Percentiles rank a stretch among this genome's conserved stretches.
phyloP scores from a whole-genome alignment of 1,284 basidiomycete species.

The Ustilago hordei region DNA sequence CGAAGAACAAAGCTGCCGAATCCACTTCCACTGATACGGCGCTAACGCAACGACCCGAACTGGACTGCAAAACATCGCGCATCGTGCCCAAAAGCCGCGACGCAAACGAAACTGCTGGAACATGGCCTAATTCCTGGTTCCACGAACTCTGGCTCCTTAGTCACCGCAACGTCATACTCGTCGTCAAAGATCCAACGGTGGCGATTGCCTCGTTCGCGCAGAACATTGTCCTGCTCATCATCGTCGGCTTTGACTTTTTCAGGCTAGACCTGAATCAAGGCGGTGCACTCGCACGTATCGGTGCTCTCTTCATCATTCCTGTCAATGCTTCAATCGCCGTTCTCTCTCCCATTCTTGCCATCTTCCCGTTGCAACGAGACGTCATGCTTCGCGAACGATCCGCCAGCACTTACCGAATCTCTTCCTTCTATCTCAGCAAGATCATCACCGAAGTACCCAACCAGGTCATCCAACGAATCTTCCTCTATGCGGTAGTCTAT shows the following conservation, averaged over 20 bases:
- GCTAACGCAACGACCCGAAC: neutral
- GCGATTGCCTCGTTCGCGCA: constrained; percentile 47
- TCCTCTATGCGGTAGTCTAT: constrained; percentile 42
- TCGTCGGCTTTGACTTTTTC: constrained; percentile 58
- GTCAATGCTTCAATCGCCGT: constrained; percentile 50
- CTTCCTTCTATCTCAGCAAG: constrained; percentile 51
- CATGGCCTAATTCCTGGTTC: constrained; percentile 54
- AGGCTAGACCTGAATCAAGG: constrained; percentile 38
- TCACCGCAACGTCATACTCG: constrained; percentile 45
- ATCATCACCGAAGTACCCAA: constrained; percentile 55
- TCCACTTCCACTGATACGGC: neutral
- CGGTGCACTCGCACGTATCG: constrained; percentile 52
- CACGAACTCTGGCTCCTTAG: constrained; percentile 47
- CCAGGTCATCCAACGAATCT: constrained; percentile 39
- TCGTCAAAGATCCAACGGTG: constrained; percentile 51
- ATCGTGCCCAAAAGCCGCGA: constrained; percentile 32
- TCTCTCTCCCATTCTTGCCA: constrained; percentile 51
- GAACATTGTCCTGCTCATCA: constrained; percentile 45
- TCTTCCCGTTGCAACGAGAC: constrained; percentile 51
- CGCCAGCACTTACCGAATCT: constrained; percentile 50
- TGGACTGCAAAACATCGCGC: constrained; percentile 18
- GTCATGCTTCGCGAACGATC: constrained; percentile 56
- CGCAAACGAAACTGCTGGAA: constrained; percentile 20
- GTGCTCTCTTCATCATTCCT: constrained; percentile 55
- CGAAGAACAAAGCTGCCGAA: neutral